These are phyloP conservation scores for Ampelomyces quisqualis DNA, from an alignment of 2,329 filamentous ascomycete species.

Conservation along the genomic window DNA sequence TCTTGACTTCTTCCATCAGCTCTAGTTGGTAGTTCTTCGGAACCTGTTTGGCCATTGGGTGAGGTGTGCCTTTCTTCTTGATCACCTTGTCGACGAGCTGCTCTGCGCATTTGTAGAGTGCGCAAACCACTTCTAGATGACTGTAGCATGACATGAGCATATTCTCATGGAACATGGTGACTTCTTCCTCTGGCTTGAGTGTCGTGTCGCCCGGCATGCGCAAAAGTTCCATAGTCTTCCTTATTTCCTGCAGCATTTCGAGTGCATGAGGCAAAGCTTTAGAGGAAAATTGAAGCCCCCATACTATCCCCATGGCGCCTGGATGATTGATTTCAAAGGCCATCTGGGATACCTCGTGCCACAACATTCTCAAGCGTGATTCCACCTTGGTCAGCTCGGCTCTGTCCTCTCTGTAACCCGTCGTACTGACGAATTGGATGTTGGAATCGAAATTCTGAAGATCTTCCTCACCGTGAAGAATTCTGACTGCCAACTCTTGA, in stretches of 20 bases:
- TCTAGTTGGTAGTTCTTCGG: conserved; percentile 18
- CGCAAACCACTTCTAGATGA: conserved; percentile 25
- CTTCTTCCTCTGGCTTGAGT: conserved; percentile 14
- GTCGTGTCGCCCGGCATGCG: conserved; percentile 6
- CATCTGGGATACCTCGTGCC: too few relatives aligned
- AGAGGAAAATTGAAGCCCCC: too few relatives aligned
- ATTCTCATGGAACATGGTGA: conserved; percentile 25
- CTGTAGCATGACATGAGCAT: conserved; percentile 27
- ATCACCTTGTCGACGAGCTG: conserved; percentile 17
- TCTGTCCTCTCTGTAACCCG: too few relatives aligned
- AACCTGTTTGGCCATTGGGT: conserved; percentile 16
- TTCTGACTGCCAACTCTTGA: conserved; percentile 11
- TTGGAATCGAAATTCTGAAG: background rate
- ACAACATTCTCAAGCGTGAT: too few relatives aligned
- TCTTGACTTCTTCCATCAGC: conserved; percentile 11
- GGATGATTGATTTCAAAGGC: too few relatives aligned
- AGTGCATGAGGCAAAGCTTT: conserved; percentile 5
- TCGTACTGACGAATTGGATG: too few relatives aligned
- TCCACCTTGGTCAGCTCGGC: too few relatives aligned
- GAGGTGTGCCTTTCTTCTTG: conserved; percentile 19
- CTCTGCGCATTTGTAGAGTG: conserved; percentile 15
- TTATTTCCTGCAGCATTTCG: conserved; percentile 6
- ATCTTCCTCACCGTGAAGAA: conserved; percentile 14
- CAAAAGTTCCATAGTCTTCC: conserved; percentile 15
- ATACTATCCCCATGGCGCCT: too few relatives aligned